phyloP scores from a whole-genome alignment of 345 rosid species.

The Heritiera fomes region DNA sequence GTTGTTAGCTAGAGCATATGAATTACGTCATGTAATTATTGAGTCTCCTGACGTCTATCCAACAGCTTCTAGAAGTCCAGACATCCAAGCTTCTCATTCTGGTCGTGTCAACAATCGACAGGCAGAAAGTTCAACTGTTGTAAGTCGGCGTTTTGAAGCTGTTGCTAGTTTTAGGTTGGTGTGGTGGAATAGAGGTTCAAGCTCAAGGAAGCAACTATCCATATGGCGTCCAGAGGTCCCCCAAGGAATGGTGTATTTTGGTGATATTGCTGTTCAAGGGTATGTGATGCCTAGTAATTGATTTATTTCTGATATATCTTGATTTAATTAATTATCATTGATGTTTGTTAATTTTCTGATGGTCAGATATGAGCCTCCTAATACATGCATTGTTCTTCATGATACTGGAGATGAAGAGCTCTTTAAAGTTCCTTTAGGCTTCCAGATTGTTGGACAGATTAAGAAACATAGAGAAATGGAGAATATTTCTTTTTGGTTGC shows the following conservation, averaged over 20 bases:
- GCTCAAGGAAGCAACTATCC: constrained; percentile 73
- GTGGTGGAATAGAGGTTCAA: constrained; percentile 84
- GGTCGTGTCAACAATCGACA: constrained; percentile 30
- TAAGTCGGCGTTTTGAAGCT: constrained; percentile 64
- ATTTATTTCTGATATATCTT: background rate
- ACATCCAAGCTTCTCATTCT: constrained; percentile 40
- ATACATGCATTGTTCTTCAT: constrained; percentile 75
- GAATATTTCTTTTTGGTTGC: constrained; percentile 87
- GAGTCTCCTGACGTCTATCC: constrained; percentile 49
- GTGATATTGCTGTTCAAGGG: constrained; percentile 97
- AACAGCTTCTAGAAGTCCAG: constrained; percentile 36
- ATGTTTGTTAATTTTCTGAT: constrained; percentile 25
- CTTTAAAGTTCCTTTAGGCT: constrained; percentile 63
- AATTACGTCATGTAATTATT: constrained; percentile 66
- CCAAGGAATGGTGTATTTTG: constrained; percentile 84
- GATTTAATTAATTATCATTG: constrained; percentile 6
- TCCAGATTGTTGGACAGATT: constrained; percentile 74
- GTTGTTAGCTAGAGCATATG: constrained; percentile 68
- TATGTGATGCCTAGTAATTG: constrained; percentile 32
- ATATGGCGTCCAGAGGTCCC: constrained; percentile 88
- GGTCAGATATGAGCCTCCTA: constrained; percentile 83
- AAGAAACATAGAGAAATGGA: constrained; percentile 87
- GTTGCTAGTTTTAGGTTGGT: constrained; percentile 80
- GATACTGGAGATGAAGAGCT: constrained; percentile 67
- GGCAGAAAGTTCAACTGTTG: constrained; percentile 36